Evolutionary conservation across 2,329 filamentous ascomycete genomes (phyloP), one percentile per base, ranked within the genome.

Genomic region (Microdochium nivale): DNA sequence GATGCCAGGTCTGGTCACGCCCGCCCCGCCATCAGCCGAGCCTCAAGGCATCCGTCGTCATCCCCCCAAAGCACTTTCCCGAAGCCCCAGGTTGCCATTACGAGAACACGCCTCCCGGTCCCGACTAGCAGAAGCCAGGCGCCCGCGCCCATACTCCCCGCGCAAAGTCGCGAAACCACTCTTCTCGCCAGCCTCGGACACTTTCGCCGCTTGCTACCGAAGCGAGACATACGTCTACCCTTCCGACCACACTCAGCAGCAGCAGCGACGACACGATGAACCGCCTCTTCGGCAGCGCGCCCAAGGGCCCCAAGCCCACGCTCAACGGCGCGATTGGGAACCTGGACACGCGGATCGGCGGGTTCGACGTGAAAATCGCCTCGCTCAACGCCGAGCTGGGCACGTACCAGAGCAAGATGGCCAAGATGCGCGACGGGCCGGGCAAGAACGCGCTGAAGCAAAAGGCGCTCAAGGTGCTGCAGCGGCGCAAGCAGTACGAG

Each of bases 401-500:
- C 16, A 86, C 86, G 55, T 95, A 96, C 77, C 91, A 96, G 70
- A 75, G 84, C 58, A 91, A 92, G 64, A 84, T 97, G 30, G 70
- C 83, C 61, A 92, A 91, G 66, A 95, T 97, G 91, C 90, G 91
- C 69, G 91, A 96, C 58, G 94, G 94, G 0, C 91, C 92, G 0
- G 94, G 91, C 59, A 96, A 97, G 70, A 86, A 82, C 14, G 91
- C 92, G 27, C 83, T 99, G 62, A 95, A 94, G 67, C 86, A 95
- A 64, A 96, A 96, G 65, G 92, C 92, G 2, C 85, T 96, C 62
- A 96, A 96, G 63, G 84, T 97, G 11, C 84, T 97, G 2, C 90
- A 96, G 72, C 87, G 90, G 53, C 87, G 92, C 60, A 96, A 95
- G 67, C 86, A 91, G 70, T 95, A 96, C 81, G 94, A 99, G 72